A percentile compares a stretch with the other conserved stretches of the same genome.
phyloP scores from a whole-genome alignment of 495 filamentous ascomycete species.

The Tuber microsphaerosporum region DNA sequence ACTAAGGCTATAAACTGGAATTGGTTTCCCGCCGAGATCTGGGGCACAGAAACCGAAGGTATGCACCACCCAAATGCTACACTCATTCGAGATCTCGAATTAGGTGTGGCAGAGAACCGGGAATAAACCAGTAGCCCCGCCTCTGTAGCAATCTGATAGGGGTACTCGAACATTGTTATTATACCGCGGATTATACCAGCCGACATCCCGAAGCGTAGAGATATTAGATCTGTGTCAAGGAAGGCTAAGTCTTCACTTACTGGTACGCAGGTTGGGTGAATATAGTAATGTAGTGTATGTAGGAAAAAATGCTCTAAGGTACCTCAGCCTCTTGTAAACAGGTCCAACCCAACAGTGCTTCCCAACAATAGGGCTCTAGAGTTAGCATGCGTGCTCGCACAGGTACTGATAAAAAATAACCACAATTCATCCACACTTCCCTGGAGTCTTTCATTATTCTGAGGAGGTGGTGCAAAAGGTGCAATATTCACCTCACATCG shows the following conservation, averaged over 20 bases:
- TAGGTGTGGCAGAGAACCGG: not conserved
- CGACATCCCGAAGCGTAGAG: not conserved
- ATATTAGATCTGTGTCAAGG: not conserved
- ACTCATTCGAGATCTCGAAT: not conserved
- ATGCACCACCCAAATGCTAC: not conserved
- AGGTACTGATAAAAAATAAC: not conserved
- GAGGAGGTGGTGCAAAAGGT: not conserved
- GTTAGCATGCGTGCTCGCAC: not conserved
- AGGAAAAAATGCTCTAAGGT: not conserved
- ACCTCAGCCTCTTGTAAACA: not conserved
- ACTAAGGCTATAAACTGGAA: not conserved
- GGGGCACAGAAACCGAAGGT: not conserved
- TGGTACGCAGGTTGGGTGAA: not conserved
- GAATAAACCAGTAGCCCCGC: not conserved
- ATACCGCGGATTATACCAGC: not conserved
- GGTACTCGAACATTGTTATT: not conserved
- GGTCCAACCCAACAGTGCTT: slow-evolving; percentile 1
- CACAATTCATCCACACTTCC: not conserved
- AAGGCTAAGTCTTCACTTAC: not conserved
- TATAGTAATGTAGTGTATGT: not conserved
- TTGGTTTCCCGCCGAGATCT: not conserved
- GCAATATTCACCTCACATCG: not conserved
- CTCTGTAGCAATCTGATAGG: not conserved
- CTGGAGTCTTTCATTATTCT: not conserved
- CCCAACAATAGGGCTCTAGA: not conserved